Percentiles rank a stretch among this genome's conserved stretches.
Evolutionary conservation across 2,329 filamentous ascomycete genomes (phyloP).

Genomic region (Clarireedia hainanense): DNA sequence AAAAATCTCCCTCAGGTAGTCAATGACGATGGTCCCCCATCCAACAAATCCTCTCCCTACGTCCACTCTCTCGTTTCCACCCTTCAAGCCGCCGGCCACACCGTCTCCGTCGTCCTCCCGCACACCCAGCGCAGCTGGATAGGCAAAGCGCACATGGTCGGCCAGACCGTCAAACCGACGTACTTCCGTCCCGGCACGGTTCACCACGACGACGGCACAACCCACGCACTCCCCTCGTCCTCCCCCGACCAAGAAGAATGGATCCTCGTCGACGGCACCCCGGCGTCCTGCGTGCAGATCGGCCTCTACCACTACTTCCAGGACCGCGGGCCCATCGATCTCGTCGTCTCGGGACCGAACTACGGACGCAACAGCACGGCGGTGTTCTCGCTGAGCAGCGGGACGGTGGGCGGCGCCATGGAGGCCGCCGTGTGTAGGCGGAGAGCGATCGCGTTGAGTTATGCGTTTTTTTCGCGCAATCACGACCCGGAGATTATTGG

Average conservation of each 20-base stretch:
- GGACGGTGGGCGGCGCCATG: slow-evolving; percentile 69
- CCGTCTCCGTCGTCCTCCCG: slow-evolving; percentile 86
- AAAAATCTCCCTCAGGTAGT: slow-evolving; percentile 36
- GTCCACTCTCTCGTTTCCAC: slow-evolving; percentile 65
- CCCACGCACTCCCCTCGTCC: slow-evolving; percentile 48
- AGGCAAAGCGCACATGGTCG: slow-evolving; percentile 94
- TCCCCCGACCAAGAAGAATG: slow-evolving; percentile 60
- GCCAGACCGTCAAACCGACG: slow-evolving; percentile 72
- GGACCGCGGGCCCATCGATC: slow-evolving; percentile 62
- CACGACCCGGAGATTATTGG: slow-evolving; percentile 77
- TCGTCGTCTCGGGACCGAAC: slow-evolving; percentile 75
- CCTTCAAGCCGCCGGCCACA: slow-evolving; percentile 68
- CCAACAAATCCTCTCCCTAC: slow-evolving; percentile 70
- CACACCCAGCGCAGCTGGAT: slow-evolving; percentile 96
- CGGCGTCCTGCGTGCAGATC: slow-evolving; percentile 75
- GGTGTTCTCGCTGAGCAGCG: slow-evolving; percentile 69
- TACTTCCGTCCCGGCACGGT: slow-evolving; percentile 69
- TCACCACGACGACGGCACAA: slow-evolving; percentile 57
- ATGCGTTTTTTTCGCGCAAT: slow-evolving; percentile 76
- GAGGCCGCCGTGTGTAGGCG: slow-evolving; percentile 66
- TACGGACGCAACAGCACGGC: slow-evolving; percentile 78
- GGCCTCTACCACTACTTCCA: slow-evolving; percentile 74
- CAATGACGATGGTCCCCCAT: slow-evolving; percentile 79
- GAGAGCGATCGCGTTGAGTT: slow-evolving; percentile 74
- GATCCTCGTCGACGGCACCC: slow-evolving; percentile 74